These are phyloP conservation scores for Naganishia kalamii DNA, from an alignment of 768 basidiomycete genomes.

Conservation along the genomic window DNA sequence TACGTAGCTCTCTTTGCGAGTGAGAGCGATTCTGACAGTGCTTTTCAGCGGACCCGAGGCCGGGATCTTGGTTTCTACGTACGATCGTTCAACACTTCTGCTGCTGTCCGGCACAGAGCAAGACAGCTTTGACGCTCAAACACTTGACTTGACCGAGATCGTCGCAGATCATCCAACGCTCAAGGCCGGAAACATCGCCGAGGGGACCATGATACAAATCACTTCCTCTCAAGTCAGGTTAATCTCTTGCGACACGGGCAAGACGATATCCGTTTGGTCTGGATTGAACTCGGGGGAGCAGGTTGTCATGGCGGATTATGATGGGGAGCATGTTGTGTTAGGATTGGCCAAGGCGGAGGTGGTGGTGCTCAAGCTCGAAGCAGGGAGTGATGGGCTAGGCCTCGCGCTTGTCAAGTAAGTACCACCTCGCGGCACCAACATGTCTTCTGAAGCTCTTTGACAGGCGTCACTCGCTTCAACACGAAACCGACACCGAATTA, in stretches of 20 bases:
- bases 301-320: constrained; percentile 6
- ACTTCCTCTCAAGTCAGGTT: constrained; percentile 23
- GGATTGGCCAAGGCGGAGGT: constrained; percentile 2
- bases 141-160: background rate
- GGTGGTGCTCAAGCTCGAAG: background rate
- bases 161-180: constrained; percentile 29
- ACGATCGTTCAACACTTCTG: background rate
- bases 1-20: background rate
- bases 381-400: background rate
- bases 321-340: constrained; percentile 11
- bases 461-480: background rate
- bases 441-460: background rate
- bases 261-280: constrained; percentile 21
- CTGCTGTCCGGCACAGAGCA: background rate
- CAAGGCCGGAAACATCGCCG: constrained; percentile 21
- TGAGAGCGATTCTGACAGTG: background rate
- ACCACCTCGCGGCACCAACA: background rate
- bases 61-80: constrained; percentile 3
- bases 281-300: constrained; percentile 24
- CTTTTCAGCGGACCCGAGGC: background rate
- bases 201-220: constrained; percentile 26
- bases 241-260: background rate
- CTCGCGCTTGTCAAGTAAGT: constrained; percentile 13
- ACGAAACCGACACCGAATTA: background rate
- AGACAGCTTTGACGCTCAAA: background rate